Evolutionary conservation across 2,329 filamentous ascomycete species (phyloP).

Genomic region (Chrysosporium keratinophilum): DNA sequence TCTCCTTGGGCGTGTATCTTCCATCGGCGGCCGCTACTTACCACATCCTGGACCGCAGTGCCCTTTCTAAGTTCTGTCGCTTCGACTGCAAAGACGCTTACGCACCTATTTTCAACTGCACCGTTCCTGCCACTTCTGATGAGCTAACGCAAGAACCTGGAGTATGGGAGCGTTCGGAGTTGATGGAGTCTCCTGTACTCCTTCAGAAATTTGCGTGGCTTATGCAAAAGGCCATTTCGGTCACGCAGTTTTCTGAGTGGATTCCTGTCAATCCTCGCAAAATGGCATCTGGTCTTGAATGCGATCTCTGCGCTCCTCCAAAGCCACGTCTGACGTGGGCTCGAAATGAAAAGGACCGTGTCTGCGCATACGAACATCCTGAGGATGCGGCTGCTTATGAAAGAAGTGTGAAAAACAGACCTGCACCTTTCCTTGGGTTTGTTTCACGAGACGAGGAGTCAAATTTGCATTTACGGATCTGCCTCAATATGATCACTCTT

Average conservation of each 20-base stretch:
- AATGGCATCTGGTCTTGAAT: slow-evolving; percentile 12
- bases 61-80: slow-evolving; percentile 15
- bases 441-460: slow-evolving; percentile 24
- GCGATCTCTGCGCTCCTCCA: slow-evolving; percentile 25
- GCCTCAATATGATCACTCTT: slow-evolving; percentile 31
- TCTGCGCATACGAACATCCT: slow-evolving; percentile 43
- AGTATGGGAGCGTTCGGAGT: slow-evolving; percentile 24
- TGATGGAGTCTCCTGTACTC: slow-evolving; percentile 21
- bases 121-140: slow-evolving; percentile 16
- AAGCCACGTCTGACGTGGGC: slow-evolving; percentile 29
- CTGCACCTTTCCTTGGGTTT: slow-evolving; percentile 35
- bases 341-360: slow-evolving; percentile 20
- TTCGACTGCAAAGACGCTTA: slow-evolving; percentile 26
- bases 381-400: slow-evolving; percentile 44
- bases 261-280: slow-evolving; percentile 14
- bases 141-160: slow-evolving; percentile 16
- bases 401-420: slow-evolving; percentile 40
- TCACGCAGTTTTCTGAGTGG: slow-evolving; percentile 26
- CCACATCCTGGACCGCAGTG: slow-evolving; percentile 17
- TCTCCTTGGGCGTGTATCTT: slow-evolving; percentile 19
- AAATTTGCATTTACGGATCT: slow-evolving; percentile 31
- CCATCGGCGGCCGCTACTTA: slow-evolving; percentile 18
- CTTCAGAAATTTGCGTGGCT: slow-evolving; percentile 27
- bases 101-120: slow-evolving; percentile 25
- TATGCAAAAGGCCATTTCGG: slow-evolving; percentile 22